phyloP scores from a whole-genome alignment of 164 flowering plant genomes.

The Cinnamomum micranthum region DNA sequence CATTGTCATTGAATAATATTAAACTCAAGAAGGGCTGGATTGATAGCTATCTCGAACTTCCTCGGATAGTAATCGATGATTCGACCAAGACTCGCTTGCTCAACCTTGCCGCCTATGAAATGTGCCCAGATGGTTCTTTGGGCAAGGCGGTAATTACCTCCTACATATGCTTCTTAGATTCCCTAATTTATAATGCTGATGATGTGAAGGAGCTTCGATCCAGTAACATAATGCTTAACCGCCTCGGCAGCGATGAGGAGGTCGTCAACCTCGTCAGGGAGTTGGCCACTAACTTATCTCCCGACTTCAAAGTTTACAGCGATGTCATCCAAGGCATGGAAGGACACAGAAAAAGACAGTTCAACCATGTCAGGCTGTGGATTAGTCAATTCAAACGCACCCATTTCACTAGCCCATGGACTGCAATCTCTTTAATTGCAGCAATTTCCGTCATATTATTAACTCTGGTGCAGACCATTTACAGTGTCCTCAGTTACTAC shows the following conservation, averaged over 20 bases:
- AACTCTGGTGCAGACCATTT: background rate
- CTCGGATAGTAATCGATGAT: background rate
- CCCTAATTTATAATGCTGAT: background rate
- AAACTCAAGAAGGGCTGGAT: background rate
- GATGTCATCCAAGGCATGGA: background rate
- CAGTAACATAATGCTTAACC: background rate
- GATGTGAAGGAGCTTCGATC: background rate
- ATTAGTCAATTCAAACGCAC: background rate
- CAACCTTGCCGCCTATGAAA: slow-evolving; percentile 7
- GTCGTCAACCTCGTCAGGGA: slow-evolving; percentile 23
- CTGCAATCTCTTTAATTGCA: background rate
- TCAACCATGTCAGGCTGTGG: background rate
- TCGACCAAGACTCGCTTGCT: background rate
- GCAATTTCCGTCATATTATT: background rate
- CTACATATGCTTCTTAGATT: slow-evolving; percentile 14
- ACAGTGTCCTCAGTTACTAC: too few relatives aligned
- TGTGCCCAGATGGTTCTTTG: background rate
- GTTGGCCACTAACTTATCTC: slow-evolving; percentile 11
- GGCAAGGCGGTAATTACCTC: background rate
- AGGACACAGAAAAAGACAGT: background rate
- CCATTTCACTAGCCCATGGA: slow-evolving; percentile 4
- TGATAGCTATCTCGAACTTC: background rate
- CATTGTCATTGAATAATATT: background rate
- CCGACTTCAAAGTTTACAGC: background rate
- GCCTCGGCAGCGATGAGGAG: slow-evolving; percentile 18